Percentiles rank a stretch among this genome's conserved stretches.
Conservation (phyloP, 805 yeast species). For the Metschnikowia gruessii region DNA sequence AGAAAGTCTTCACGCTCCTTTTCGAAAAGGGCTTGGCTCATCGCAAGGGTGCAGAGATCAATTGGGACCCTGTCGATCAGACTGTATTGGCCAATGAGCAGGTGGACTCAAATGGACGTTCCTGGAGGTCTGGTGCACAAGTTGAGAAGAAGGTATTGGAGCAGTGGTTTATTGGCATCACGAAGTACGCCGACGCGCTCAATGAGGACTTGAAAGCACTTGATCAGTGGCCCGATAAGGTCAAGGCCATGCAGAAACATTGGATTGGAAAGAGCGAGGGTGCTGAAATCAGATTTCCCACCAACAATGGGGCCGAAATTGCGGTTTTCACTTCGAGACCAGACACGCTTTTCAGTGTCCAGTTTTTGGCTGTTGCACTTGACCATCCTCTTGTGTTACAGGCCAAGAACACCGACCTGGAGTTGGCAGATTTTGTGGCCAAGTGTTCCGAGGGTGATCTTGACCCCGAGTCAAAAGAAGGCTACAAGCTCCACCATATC, state of each 20-base stretch:
- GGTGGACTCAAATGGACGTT: constrained; percentile 83
- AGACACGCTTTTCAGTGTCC: constrained; percentile 82
- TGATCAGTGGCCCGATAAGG: constrained; percentile 82
- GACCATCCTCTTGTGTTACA: constrained; percentile 60
- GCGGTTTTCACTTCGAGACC: constrained; percentile 82
- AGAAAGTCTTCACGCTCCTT: constrained; percentile 72
- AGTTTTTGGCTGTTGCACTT: constrained; percentile 73
- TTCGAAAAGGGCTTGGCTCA: constrained; percentile 81
- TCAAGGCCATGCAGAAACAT: constrained; percentile 83
- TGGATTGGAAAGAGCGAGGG: constrained; percentile 94
- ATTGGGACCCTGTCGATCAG: constrained; percentile 96
- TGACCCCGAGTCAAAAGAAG: constrained; percentile 42
- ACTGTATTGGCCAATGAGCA: constrained; percentile 96
- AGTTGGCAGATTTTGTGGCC: constrained; percentile 49
- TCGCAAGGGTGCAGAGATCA: constrained; percentile 80
- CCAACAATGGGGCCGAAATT: constrained; percentile 27
- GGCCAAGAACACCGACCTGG: constrained; percentile 34
- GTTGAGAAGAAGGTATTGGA: constrained; percentile 79
- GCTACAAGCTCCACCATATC: constrained; percentile 48
- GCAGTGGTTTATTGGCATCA: constrained; percentile 94
- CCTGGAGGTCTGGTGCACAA: constrained; percentile 96
- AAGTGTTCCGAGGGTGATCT: constrained; percentile 43
- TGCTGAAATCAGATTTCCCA: constrained; percentile 58
- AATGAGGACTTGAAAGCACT: constrained; percentile 60
- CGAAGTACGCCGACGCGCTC: constrained; percentile 70